phyloP scores from a whole-genome alignment of 495 filamentous ascomycete species.

The Talaromyces ruber region DNA sequence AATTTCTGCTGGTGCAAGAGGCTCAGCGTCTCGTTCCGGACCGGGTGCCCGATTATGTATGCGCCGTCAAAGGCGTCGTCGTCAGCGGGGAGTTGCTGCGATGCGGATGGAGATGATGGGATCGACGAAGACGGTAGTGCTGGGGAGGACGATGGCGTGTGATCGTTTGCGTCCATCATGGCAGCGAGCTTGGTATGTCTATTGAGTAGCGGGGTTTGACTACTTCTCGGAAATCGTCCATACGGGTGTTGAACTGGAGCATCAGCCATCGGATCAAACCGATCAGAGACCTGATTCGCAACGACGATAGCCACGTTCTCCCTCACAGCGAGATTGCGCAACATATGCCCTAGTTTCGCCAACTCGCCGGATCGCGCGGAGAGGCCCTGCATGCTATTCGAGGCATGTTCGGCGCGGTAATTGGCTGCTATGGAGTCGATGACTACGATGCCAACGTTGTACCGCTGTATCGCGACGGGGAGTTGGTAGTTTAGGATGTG shows the following conservation, averaged over 20 bases:
- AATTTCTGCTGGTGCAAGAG: constrained; percentile 85
- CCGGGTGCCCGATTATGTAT: constrained; percentile 29
- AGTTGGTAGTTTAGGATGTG: constrained; percentile 90
- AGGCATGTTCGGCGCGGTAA: constrained; percentile 74
- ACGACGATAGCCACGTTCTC: constrained; percentile 79
- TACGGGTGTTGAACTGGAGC: background rate
- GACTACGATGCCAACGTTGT: constrained; percentile 70
- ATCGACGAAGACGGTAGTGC: background rate
- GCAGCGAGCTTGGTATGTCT: constrained; percentile 1
- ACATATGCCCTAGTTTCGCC: constrained; percentile 61
- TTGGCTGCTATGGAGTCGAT: constrained; percentile 91
- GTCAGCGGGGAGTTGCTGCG: constrained; percentile 21
- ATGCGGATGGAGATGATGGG: constrained; percentile 22
- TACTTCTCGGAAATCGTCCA: background rate
- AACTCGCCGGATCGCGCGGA: constrained; percentile 56
- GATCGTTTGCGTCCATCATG: background rate
- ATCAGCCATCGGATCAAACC: constrained; percentile 43
- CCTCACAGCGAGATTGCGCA: constrained; percentile 64
- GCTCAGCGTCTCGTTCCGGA: constrained; percentile 44
- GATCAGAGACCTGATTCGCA: constrained; percentile 92
- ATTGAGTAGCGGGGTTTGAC: constrained; percentile 5
- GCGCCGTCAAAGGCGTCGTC: constrained; percentile 29
- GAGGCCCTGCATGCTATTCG: constrained; percentile 25
- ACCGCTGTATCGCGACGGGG: constrained; percentile 67
- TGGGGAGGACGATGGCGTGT: background rate